Conservation (phyloP, 176 grass and related monocot genomes). For the Olyra latifolia region DNA sequence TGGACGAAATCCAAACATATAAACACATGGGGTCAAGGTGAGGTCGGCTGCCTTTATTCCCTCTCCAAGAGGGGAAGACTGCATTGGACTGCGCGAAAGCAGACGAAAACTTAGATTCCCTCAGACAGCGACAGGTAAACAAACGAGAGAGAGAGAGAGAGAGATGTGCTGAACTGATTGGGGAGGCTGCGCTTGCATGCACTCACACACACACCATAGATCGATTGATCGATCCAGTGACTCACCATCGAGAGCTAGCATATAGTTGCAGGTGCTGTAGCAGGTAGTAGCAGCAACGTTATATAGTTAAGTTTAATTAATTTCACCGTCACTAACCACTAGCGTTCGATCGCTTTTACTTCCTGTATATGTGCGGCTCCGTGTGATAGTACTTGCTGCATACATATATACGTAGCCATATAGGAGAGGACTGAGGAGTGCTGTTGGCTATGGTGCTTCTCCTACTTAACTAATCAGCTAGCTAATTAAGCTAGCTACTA, state of each 20-base stretch:
- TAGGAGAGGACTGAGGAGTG: no score
- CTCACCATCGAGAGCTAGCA: not conserved
- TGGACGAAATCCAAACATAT: constrained; percentile 13
- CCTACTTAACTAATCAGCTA: not conserved
- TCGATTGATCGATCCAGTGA: not conserved
- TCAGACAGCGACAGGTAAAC: constrained; percentile 56
- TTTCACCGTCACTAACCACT: not conserved
- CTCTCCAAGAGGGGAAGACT: constrained; percentile 44
- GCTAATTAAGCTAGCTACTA: not conserved
- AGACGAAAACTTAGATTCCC: constrained; percentile 87
- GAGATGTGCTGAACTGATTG: not conserved
- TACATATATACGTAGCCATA: not conserved
- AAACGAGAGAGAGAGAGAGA: not conserved
- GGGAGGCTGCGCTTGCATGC: not conserved
- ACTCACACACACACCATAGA: not conserved
- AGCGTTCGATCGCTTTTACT: not conserved
- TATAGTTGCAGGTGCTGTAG: not conserved
- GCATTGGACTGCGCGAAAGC: constrained; percentile 69
- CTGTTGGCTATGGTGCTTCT: not conserved
- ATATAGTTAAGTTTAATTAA: not conserved
- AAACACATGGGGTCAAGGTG: constrained; percentile 42
- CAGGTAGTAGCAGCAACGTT: not conserved
- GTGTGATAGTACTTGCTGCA: not conserved
- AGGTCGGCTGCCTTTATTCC: constrained; percentile 67
- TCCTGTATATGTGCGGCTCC: not conserved